phyloP scores from a whole-genome alignment of 75 land plant species.

The Isoetes taiwanensis region DNA sequence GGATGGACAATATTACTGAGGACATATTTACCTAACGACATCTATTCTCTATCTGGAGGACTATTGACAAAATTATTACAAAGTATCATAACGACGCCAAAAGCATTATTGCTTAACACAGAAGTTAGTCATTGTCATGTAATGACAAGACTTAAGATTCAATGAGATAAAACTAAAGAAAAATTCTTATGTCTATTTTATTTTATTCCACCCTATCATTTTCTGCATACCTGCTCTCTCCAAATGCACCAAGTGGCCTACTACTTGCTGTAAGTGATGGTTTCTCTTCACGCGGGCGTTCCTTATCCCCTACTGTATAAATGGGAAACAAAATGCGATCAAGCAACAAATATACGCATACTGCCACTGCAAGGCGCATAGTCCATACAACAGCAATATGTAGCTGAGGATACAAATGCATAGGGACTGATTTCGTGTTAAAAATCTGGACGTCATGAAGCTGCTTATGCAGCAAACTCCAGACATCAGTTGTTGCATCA shows the following conservation, averaged over 20 bases:
- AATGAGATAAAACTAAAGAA: too few species aligned
- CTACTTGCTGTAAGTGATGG: neutral
- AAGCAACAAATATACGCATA: conserved; percentile 41
- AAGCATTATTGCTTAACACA: too few species aligned
- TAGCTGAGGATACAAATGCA: conserved; percentile 52
- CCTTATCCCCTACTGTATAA: conserved; percentile 40
- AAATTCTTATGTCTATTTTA: too few species aligned
- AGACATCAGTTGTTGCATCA: conserved; percentile 87
- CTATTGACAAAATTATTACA: neutral
- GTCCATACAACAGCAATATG: conserved; percentile 72
- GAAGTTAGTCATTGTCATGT: too few species aligned
- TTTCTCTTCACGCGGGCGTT: neutral
- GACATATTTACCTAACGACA: neutral
- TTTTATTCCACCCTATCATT: too few species aligned
- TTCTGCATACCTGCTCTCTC: conserved; percentile 95
- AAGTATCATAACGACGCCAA: too few species aligned
- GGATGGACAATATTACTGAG: too few species aligned
- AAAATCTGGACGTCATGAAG: conserved; percentile 60
- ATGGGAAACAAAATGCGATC: conserved; percentile 45
- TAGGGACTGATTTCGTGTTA: conserved; percentile 38
- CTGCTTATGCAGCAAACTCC: conserved; percentile 79
- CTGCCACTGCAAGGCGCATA: conserved; percentile 61
- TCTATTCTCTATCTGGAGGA: too few species aligned
- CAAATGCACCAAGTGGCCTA: too few species aligned
- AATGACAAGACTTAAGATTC: too few species aligned